Base-by-base conservation (phyloP, 192 early-diverging fungal genomes). In the Coemansia sp. region DNA sequence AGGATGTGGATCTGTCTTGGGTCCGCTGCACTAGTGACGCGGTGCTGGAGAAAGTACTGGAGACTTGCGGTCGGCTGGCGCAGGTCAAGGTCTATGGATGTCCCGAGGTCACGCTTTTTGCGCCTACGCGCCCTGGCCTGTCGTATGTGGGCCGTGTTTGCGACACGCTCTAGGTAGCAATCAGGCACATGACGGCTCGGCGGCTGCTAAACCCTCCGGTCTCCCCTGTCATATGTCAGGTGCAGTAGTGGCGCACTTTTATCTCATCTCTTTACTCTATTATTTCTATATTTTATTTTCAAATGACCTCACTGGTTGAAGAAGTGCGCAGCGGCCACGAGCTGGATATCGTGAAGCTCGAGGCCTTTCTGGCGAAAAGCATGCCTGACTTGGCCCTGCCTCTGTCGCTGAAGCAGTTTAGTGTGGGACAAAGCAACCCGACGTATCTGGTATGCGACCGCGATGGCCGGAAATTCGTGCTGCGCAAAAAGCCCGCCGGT, bases 401-500 rank as follows among this genome's bases (percentile, higher is more conserved):
- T 3, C 71, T 96, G 35, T 63, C 86, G 14, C 69, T 96, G 44
- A 84, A 85, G 60, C 95, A 98, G 84, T 98, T 98, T 77, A 90
- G 90, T 62, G 81, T 93, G 7, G 96, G 96, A 1, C 95, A 97
- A 68, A 93, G 91, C 75, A 98, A 98, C 70, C 96, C 96, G 8
- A 98, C 96, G 7, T 98, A 94, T 64, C 85, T 95, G 45, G 73
- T 98, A 41, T 87, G 80, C 17, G 92, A 92, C 60, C 79, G 81
- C 2, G 8, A n/a, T 61, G 93, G 90, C 50, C 81, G 79, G 42
- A 84, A 73, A 29, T 94, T 89, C 70, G 94, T 96, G 40, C 81
- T 98, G 45, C 89, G 95, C 65, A 96, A 97, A 85, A 96, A 96
- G 78, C 96, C 95, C 2, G 90, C 92, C 13, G 96, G 96, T 11